Conservation (phyloP, 495 filamentous ascomycete genomes). For the Trichoderma parareesei region DNA sequence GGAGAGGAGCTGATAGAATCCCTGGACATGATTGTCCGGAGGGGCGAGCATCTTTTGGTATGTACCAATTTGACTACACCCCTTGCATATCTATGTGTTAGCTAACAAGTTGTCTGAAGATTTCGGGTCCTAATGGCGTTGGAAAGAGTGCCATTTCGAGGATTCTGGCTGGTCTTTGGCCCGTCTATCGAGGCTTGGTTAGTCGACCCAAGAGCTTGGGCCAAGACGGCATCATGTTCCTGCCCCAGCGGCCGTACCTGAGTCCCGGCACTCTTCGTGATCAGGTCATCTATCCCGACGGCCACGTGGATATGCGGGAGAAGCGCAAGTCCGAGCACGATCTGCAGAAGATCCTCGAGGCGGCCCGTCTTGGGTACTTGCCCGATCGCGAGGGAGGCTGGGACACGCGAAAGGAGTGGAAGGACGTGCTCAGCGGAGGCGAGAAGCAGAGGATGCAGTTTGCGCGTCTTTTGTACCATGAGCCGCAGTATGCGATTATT, state of each 20-base stretch:
- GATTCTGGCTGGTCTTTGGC: constrained; percentile 90
- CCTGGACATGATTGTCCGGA: constrained; percentile 76
- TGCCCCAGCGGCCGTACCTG: constrained; percentile 90
- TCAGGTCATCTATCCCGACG: constrained; percentile 97
- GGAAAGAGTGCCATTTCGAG: constrained; percentile 88
- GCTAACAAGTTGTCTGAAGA: constrained; percentile 26
- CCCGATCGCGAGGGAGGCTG: constrained; percentile 90
- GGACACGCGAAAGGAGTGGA: constrained; percentile 97
- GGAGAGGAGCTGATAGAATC: constrained; percentile 88
- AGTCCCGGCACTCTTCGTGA: constrained; percentile 92
- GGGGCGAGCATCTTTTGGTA: constrained; percentile 79
- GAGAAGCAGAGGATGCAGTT: constrained; percentile 95
- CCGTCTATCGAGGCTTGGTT: constrained; percentile 84
- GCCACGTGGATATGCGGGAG: constrained; percentile 86
- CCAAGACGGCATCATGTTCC: constrained; percentile 93
- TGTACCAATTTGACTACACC: neutral
- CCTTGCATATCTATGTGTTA: neutral
- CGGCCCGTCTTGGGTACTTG: constrained; percentile 79
- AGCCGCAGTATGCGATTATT: constrained; percentile 86
- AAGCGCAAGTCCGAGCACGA: constrained; percentile 65
- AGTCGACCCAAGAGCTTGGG: constrained; percentile 73
- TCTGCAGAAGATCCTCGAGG: constrained; percentile 68
- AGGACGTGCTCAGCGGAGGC: constrained; percentile 92
- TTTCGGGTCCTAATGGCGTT: constrained; percentile 91
- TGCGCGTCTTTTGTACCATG: constrained; percentile 86